These are phyloP conservation scores for Kurtzmaniella quercitrusa DNA, from an alignment of 1,139 yeast species.

Conservation along the genomic window DNA sequence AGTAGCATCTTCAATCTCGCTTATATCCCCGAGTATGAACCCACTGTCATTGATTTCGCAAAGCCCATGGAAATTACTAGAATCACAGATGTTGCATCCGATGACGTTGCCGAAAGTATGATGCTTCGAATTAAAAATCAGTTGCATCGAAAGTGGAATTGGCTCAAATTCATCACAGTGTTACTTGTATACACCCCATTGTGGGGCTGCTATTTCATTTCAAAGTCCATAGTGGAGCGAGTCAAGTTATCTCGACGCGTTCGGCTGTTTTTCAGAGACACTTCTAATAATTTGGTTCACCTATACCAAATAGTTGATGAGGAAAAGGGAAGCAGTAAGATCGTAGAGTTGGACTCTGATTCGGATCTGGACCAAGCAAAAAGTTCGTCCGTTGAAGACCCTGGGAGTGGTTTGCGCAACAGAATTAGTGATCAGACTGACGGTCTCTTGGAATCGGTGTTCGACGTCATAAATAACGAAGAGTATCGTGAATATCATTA, in stretches of 20 bases:
- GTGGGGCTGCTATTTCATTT: conserved; percentile 46
- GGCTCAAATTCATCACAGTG: conserved; percentile 42
- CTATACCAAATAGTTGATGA: conserved; percentile 21
- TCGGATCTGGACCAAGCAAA: conserved; percentile 3
- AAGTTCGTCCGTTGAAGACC: background rate
- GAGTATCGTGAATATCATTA: conserved; percentile 18
- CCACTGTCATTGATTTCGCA: conserved; percentile 47
- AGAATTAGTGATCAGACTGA: conserved; percentile 52
- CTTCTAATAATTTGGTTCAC: conserved; percentile 27
- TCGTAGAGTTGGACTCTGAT: conserved; percentile 6
- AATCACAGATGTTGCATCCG: background rate
- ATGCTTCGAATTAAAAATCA: conserved; percentile 13
- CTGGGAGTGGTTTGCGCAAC: background rate
- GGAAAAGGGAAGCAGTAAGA: conserved; percentile 1
- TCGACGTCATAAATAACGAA: conserved; percentile 47
- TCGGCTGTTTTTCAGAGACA: conserved; percentile 23
- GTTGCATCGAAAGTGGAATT: conserved; percentile 36
- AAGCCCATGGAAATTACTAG: conserved; percentile 23
- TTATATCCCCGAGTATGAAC: conserved; percentile 48
- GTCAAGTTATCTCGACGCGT: conserved; percentile 32
- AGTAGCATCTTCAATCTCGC: conserved; percentile 39
- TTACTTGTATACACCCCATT: conserved; percentile 49
- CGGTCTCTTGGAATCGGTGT: conserved; percentile 55
- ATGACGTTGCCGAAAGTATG: conserved; percentile 1
- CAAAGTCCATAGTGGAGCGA: conserved; percentile 41